Percentiles rank a stretch among this genome's conserved stretches.
phyloP scores from a whole-genome alignment of 1,284 basidiomycete genomes.

The Inonotus obliquus region DNA sequence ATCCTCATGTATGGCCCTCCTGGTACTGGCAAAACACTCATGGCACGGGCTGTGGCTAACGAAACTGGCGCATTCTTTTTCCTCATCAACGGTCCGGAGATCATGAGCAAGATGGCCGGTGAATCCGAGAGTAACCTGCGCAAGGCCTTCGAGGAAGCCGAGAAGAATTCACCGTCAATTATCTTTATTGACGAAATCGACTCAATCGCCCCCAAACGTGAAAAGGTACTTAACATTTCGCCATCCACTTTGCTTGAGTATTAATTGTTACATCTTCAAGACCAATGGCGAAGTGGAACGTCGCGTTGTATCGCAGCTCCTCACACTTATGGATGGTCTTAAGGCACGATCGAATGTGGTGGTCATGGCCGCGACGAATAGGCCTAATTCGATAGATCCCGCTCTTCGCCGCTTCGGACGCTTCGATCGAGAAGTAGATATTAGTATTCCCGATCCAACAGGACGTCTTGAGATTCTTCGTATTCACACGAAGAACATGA shows the following conservation, averaged over 20 bases:
- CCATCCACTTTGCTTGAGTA: conserved; percentile 12
- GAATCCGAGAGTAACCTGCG: conserved; percentile 96
- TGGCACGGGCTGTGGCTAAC: conserved; percentile 99
- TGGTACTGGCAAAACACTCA: conserved; percentile 96
- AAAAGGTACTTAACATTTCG: conserved; percentile 65
- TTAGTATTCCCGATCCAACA: conserved; percentile 97
- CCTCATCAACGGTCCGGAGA: conserved; percentile 98
- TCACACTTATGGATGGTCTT: conserved; percentile 98
- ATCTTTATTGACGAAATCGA: conserved; percentile 99
- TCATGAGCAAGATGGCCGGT: conserved; percentile 99
- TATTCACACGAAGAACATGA: conserved; percentile 99
- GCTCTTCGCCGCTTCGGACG: conserved; percentile 97
- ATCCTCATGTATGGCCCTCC: conserved; percentile 96
- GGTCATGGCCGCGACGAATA: conserved; percentile 99
- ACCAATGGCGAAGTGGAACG: conserved; percentile 99
- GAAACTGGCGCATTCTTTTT: conserved; percentile 99
- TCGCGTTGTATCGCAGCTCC: conserved; percentile 95
- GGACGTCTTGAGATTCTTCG: conserved; percentile 97
- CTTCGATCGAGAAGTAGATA: conserved; percentile 99
- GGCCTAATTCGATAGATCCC: conserved; percentile 98
- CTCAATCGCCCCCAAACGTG: conserved; percentile 98
- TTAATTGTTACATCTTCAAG: conserved; percentile 34
- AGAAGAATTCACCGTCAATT: conserved; percentile 99
- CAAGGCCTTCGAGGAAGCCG: conserved; percentile 98
- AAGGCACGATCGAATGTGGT: conserved; percentile 99